A percentile compares a stretch with the other conserved stretches of the same genome.
phyloP scores from a whole-genome alignment of 768 basidiomycete species.

The Tulasnella sp. region DNA sequence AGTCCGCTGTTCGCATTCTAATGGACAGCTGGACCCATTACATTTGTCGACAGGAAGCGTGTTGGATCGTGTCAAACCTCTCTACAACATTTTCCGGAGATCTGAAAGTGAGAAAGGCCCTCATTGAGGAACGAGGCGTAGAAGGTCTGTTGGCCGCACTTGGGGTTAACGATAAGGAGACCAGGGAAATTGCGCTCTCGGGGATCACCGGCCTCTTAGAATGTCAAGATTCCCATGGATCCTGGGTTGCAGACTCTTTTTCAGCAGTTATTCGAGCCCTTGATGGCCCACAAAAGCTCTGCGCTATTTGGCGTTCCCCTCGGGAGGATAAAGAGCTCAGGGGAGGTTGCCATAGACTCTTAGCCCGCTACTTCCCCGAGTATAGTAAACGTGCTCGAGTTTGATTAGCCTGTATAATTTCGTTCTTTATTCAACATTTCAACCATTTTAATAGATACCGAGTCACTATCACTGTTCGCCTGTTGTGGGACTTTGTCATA shows the following conservation, averaged over 20 bases:
- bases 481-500: too few species aligned
- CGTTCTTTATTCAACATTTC: background rate
- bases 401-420: background rate
- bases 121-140: background rate
- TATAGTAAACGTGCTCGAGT: background rate
- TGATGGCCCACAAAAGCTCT: background rate
- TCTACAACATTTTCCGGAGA: background rate
- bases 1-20: background rate
- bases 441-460: too few species aligned
- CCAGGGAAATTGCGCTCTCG: background rate
- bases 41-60: background rate
- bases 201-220: background rate
- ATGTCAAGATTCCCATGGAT: background rate
- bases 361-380: background rate
- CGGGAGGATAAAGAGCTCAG: background rate
- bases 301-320: background rate
- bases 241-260: background rate
- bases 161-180: background rate
- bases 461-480: too few species aligned
- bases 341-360: background rate
- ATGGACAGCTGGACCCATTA: background rate
- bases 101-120: background rate
- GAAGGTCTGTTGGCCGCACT: background rate
- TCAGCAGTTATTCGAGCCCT: background rate
- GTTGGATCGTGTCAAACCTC: background rate